Evolutionary conservation across 2,329 filamentous ascomycete species (phyloP), one percentile per base, ranked within the genome.

Genomic region (Penicillium sp.): DNA sequence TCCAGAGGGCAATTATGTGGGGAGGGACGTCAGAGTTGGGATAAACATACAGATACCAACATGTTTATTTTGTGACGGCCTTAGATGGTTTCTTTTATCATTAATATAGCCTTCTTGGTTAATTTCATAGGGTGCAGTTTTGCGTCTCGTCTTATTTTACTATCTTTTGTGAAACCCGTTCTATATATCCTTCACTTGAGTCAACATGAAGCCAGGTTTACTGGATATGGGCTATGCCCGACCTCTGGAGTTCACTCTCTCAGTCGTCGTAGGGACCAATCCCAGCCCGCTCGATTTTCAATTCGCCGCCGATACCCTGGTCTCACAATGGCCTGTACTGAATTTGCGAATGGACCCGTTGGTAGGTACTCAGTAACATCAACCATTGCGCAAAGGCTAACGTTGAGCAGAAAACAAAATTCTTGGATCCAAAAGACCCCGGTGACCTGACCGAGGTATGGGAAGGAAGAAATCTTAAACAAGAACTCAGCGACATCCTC

Each of bases 251-350:
- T 58, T 54, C 13, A 50, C 37, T 8, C 15, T 58, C 2, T 54
- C 56, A n/a, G 38, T 58, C 9, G 19, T 58, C 12, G 56, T 58
- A 21, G 50, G 9, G 17, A 49, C 37, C 6, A 54, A 33, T 7
- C 56, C 56, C 6, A 58, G 56, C 25, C 43, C 56, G 27, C 49
- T 58, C 8, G 56, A 58, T 15, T 58, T 58, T 31, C 50, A 58
- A 15, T 58, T 58, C 5, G 56, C 56, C 3, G 50, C 56, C n/a
- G 56, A 58, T 42, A 58, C 56, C 3, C 56, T 58, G 4, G 45
- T 54, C 4, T 54, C 38, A 13, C 50, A 58, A 58, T 58, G 56
- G 56, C 56, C 56, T 19, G 45, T 54, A 4, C 23, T 58, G 9
- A 54, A 54, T 8, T 10, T 58, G 23, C 50, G 56, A 25, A 58